Evolutionary conservation across 345 rosid species (phyloP), one percentile per base, ranked within the genome.

Genomic region (Balakata baccata): DNA sequence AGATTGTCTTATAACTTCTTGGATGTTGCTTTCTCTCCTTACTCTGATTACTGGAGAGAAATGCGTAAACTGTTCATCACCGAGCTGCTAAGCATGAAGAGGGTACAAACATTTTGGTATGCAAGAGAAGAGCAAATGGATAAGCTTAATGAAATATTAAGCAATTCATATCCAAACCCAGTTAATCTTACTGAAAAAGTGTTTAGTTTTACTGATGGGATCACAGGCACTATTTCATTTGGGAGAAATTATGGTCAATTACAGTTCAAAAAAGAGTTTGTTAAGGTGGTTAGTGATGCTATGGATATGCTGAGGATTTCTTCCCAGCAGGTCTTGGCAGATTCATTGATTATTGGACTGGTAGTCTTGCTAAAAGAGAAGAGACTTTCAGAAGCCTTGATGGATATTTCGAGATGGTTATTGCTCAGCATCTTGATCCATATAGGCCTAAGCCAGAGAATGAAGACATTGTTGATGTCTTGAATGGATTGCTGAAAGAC

Each of bases 41-140:
- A 70, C 66, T 38, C 51, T 22, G 74, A 70, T 47, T 70, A 70
- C 65, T 70, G 74, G 74, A 58, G 66, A 16, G 74, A 70, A 47
- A 70, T 70, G 74, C 23, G 74, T n/a, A 60, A 60, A 11, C 43
- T 60, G 11, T 29, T 60, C 43, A 60, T 60, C 25, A 29, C 29
- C 13, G 41, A 69, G 62, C 62, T 69, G 12, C 29, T 69, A 7
- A 69, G 72, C 59, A 52, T 54, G 62, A 69, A 52, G 41, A 54
- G 60, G 11, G 72, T 69, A 0, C 72, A 52, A 12, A 69, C 16
- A 12, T 53, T 52, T 37, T 54, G 72, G 61, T 54, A 52, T 39
- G 62, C 62, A 11, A 54, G 72, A 25, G 72, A 69, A 39, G 61
- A 17, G 23, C 62, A 69, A 14, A 52, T 69, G 7, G 64, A 60